Percentiles rank a stretch among this genome's conserved stretches.
phyloP scores from a whole-genome alignment of 495 filamentous ascomycete species.

The Viridothelium virens region DNA sequence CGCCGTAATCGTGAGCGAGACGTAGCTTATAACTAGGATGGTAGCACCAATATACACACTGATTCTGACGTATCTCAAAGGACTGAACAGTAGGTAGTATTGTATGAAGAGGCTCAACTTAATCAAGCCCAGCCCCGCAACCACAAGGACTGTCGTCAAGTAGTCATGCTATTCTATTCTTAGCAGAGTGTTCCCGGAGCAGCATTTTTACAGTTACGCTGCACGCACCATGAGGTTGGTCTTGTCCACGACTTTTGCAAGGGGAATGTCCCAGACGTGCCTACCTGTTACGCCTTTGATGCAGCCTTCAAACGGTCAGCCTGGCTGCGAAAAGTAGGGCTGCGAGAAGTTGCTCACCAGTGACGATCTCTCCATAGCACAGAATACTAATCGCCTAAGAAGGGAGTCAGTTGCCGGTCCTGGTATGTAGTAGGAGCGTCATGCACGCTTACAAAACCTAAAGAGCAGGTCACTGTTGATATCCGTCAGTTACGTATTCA shows the following conservation, averaged over 20 bases:
- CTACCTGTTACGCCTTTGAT: conserved; percentile 17
- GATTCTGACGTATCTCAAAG: conserved; percentile 19
- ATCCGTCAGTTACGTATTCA: background rate
- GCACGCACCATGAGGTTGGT: background rate
- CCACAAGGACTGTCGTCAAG: background rate
- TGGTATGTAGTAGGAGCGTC: background rate
- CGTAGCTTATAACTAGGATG: conserved; percentile 16
- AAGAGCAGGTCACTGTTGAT: background rate
- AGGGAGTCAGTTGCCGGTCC: background rate
- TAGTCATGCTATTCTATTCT: background rate
- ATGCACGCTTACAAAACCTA: background rate
- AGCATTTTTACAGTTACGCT: too few relatives aligned
- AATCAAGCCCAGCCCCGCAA: conserved; percentile 21
- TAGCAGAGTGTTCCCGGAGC: too few relatives aligned
- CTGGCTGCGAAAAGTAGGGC: background rate
- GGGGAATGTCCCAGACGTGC: conserved; percentile 19
- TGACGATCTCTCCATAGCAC: background rate
- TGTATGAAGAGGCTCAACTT: conserved; percentile 19
- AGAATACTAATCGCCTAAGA: background rate
- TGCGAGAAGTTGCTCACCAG: background rate
- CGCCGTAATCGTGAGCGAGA: conserved; percentile 14
- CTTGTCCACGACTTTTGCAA: conserved; percentile 10
- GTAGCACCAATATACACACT: conserved; percentile 20
- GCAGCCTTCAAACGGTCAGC: conserved; percentile 16
- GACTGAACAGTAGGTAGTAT: conserved; percentile 20